These are phyloP conservation scores for Hypoxylon sp. DNA, from an alignment of 2,329 filamentous ascomycete species.

Conservation along the genomic window DNA sequence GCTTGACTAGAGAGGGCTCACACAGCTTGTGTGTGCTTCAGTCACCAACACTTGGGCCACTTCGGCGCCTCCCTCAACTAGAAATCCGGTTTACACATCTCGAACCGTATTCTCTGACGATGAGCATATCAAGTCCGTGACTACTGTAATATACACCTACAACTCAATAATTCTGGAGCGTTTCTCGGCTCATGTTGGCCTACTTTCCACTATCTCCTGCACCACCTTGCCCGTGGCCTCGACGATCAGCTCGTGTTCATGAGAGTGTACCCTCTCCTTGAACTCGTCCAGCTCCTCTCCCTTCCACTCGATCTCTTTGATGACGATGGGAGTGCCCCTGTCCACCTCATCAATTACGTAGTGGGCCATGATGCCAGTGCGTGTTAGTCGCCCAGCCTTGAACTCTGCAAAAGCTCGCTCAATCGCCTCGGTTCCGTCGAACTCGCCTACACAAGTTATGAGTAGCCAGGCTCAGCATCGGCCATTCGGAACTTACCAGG, in stretches of 20 bases:
- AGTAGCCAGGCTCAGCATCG: not conserved
- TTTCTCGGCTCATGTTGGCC: slow-evolving; percentile 1
- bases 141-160: slow-evolving; percentile 6
- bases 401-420: slow-evolving; percentile 79
- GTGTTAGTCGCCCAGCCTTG: slow-evolving; percentile 65
- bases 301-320: slow-evolving; percentile 71
- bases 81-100: too few species aligned
- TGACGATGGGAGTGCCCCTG: slow-evolving; percentile 76
- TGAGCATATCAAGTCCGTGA: not conserved
- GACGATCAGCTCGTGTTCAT: slow-evolving; percentile 82
- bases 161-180: slow-evolving; percentile 3
- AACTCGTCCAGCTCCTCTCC: slow-evolving; percentile 65
- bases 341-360: slow-evolving; percentile 84
- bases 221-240: slow-evolving; percentile 63
- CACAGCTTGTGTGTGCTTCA: too few species aligned
- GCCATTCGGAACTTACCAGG: slow-evolving; percentile 58
- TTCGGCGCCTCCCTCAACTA: too few species aligned
- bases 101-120: slow-evolving; percentile 1
- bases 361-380: slow-evolving; percentile 89
- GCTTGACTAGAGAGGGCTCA: too few species aligned
- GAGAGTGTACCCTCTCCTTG: slow-evolving; percentile 72
- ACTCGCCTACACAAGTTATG: slow-evolving; percentile 61
- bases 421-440: slow-evolving; percentile 81
- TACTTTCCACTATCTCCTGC: slow-evolving; percentile 7
- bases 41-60: too few species aligned